Evolutionary conservation across 139 green algal genomes (phyloP).

Genomic region (Prasinococcaceae sp.): DNA sequence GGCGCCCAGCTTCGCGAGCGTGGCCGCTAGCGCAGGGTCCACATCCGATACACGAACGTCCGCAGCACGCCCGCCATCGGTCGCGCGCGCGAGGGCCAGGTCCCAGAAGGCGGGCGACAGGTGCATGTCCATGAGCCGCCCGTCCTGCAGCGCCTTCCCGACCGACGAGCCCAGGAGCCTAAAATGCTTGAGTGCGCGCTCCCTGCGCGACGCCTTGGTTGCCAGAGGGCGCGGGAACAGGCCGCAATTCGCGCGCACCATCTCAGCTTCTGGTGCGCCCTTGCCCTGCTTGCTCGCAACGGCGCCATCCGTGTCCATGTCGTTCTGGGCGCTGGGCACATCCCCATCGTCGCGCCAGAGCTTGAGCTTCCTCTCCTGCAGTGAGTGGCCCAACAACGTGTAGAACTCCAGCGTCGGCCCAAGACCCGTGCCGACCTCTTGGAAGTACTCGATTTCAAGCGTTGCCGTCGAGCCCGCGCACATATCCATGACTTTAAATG

Average conservation of each 20-base stretch:
- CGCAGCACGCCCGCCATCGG: no score
- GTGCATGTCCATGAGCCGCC: constrained; percentile 77
- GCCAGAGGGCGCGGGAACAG: constrained; percentile 3
- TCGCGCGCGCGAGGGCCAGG: constrained; percentile 23
- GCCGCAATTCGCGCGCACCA: constrained; percentile 4
- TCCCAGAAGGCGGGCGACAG: constrained; percentile 72
- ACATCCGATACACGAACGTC: constrained; percentile 43
- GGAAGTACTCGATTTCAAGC: constrained; percentile 85
- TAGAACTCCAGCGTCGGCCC: constrained; percentile 97
- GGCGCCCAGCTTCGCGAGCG: constrained; percentile 57
- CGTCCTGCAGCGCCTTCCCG: constrained; percentile 84
- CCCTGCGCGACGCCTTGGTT: constrained; percentile 15
- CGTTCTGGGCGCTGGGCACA: no score
- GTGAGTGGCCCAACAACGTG: constrained; percentile 80
- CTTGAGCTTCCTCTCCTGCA: constrained; percentile 54
- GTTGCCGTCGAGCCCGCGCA: constrained; percentile 29
- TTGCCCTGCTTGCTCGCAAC: no score
- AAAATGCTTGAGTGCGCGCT: no score
- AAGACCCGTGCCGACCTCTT: constrained; percentile 79
- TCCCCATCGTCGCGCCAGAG: constrained; percentile 66
- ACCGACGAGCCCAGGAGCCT: constrained; percentile 65
- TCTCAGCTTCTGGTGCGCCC: no score
- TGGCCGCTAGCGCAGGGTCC: constrained; percentile 51
- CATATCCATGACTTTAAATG: constrained; percentile 56
- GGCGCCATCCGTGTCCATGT: constrained; percentile 8